Base-by-base conservation (phyloP, 2,329 filamentous ascomycete species). In the Verruconis gallopava region DNA sequence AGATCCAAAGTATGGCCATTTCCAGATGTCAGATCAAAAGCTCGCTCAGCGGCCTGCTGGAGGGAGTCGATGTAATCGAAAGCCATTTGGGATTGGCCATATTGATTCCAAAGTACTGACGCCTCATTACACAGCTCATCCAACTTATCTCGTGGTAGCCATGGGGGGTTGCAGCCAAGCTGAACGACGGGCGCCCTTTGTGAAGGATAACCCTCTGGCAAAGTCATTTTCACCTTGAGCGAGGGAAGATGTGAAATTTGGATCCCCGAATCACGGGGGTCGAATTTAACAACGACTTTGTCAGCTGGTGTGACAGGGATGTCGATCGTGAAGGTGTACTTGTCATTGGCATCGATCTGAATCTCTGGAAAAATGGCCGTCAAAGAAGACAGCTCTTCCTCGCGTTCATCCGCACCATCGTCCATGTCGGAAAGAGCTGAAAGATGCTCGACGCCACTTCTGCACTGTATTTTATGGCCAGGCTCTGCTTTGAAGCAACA, bases 361-460 rank as follows among this genome's bases (percentile, higher is more conserved):
- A 79, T 66, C 57, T 80, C 75, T 1, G 75, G 75, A 46, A 67
- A 80, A 44, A 80, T 80, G 38, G 75, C 73, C 35, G 67, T 64
- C 44, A 80, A 67, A 18, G 74, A 68, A 6, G 64, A 67, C 37
- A 79, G 61, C 57, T 80, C 75, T 49, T 76, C 67, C 21, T 65
- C 63, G 47, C 75, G 68, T 49, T 79, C 75, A 52, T 79, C 74
- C 11, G 71, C 67, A 9, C 11, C n/a, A n/a, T 30, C 25, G n/a
- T n/a, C n/a, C n/a, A n/a, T n/a, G n/a, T n/a, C n/a, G n/a, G n/a
- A n/a, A n/a, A n/a, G n/a, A n/a, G n/a, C n/a, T n/a, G n/a, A n/a
- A n/a, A n/a, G n/a, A n/a, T n/a, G n/a, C n/a, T n/a, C n/a, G n/a
- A n/a, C n/a, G n/a, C n/a, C n/a, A n/a, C n/a, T n/a, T n/a, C n/a